Percentiles rank a stretch among this genome's conserved stretches.
Evolutionary conservation across 2,329 filamentous ascomycete genomes (phyloP).

Genomic region (Fusarium clavum): DNA sequence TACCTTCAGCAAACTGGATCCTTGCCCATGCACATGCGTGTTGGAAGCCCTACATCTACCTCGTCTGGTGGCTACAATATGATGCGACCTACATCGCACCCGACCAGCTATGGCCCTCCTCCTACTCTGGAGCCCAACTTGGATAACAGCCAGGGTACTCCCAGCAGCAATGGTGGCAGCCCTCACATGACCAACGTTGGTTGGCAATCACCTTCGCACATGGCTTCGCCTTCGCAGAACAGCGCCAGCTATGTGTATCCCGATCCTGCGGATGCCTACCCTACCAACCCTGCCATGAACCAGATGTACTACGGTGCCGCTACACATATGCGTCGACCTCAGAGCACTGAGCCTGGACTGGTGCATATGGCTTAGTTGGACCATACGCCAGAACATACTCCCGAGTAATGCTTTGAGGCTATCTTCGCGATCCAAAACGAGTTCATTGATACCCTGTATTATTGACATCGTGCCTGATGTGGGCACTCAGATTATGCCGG

Average conservation of each 20-base stretch:
- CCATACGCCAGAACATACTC: conserved; percentile 24
- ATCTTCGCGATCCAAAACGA: conserved; percentile 17
- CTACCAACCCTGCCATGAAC: conserved; percentile 67
- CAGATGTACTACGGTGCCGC: conserved; percentile 80
- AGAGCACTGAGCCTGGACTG: conserved; percentile 75
- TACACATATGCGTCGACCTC: conserved; percentile 74
- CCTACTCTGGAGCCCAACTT: conserved; percentile 87
- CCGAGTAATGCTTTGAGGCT: conserved; percentile 17
- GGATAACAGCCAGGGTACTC: conserved; percentile 76
- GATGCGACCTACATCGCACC: conserved; percentile 85
- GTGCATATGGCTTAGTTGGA: conserved; percentile 55
- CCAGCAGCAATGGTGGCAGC: conserved; percentile 80
- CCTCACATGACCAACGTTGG: conserved; percentile 85
- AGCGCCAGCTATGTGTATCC: conserved; percentile 80
- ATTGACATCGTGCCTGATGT: conserved; percentile 29
- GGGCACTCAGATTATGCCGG: conserved; percentile 29
- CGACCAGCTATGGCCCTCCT: conserved; percentile 82
- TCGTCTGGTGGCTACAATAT: conserved; percentile 67
- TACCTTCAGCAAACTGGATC: conserved; percentile 81
- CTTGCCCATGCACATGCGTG: conserved; percentile 84
- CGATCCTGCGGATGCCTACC: conserved; percentile 78
- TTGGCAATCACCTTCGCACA: conserved; percentile 88
- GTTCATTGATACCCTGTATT: conserved; percentile 43
- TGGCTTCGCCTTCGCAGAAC: conserved; percentile 75
- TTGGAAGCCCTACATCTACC: conserved; percentile 77